These are phyloP conservation scores for Ehretia macrophylla DNA, from an alignment of 257 asterid genomes.

Conservation along the genomic window DNA sequence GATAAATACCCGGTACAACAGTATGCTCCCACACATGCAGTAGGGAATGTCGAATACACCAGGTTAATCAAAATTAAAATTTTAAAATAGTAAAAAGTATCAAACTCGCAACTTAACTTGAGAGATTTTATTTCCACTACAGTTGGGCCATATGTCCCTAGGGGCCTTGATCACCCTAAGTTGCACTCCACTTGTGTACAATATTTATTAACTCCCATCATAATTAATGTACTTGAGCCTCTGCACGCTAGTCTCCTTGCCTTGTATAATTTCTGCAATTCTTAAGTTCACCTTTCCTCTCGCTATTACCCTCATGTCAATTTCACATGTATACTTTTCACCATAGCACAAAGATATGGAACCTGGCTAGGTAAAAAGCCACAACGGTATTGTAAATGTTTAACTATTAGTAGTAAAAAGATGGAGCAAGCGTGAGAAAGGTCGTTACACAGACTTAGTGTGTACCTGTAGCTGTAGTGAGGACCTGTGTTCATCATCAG, in stretches of 20 bases:
- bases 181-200: too few species aligned
- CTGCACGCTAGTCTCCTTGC: conserved; percentile 16
- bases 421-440: background rate
- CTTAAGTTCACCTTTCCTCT: background rate
- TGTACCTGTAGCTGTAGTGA: background rate
- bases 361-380: conserved; percentile 11
- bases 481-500: background rate
- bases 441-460: background rate
- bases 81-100: too few species aligned
- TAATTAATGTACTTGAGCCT: background rate
- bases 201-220: too few species aligned
- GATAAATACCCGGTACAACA: too few species aligned
- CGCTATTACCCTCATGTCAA: background rate
- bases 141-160: too few species aligned
- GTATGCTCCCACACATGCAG: too few species aligned
- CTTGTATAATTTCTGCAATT: background rate
- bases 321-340: conserved; percentile 4
- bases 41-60: too few species aligned
- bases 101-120: too few species aligned
- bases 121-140: too few species aligned
- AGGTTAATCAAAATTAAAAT: too few species aligned
- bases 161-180: too few species aligned
- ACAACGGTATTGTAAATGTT: background rate
- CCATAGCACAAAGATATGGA: conserved; percentile 6
- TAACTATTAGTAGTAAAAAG: conserved; percentile 2